These are phyloP conservation scores for Mucor saturninus DNA, from an alignment of 371 early-diverging fungal species.

Conservation along the genomic window DNA sequence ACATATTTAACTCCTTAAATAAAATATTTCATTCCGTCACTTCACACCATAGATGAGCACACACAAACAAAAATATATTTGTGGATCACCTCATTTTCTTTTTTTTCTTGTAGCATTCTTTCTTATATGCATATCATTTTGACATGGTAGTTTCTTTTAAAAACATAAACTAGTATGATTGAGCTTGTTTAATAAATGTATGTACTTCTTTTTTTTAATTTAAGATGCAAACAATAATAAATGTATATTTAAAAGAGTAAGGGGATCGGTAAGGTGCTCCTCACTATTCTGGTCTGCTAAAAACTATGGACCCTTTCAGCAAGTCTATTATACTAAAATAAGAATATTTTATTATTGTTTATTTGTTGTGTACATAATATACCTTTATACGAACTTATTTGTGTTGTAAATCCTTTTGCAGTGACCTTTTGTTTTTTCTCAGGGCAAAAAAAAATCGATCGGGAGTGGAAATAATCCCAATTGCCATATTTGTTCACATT, in stretches of 20 bases:
- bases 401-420: neutral
- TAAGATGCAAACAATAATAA: conserved; percentile 4
- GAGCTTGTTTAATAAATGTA: conserved; percentile 4
- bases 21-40: neutral
- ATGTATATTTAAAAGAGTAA: neutral
- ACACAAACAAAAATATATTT: neutral
- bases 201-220: conserved; percentile 1
- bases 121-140: neutral
- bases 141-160: no score
- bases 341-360: neutral
- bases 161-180: neutral
- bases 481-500: conserved; percentile 38
- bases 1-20: neutral
- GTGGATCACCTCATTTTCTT: neutral
- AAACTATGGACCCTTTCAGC: neutral
- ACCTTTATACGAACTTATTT: conserved; percentile 1
- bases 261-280: neutral
- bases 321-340: conserved; percentile 1
- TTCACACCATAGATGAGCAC: neutral
- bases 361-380: conserved; percentile 3
- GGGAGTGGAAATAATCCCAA: neutral
- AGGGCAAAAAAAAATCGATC: neutral
- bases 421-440: neutral
- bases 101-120: neutral
- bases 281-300: neutral